Base-by-base conservation (phyloP, 345 rosid species). In the Eucalyptus victrix region DNA sequence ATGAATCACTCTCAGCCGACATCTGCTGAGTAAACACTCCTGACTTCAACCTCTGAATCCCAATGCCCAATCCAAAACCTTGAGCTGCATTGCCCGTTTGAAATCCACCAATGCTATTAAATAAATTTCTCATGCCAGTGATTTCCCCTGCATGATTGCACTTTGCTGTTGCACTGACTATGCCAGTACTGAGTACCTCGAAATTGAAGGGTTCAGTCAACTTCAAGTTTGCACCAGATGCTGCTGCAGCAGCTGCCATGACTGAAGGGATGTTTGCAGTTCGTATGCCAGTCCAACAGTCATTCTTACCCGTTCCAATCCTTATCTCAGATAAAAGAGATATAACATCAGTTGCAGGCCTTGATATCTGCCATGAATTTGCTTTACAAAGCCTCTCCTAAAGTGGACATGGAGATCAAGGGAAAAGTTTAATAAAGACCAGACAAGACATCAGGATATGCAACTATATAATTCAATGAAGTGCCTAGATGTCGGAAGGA, bases 191-290 rank as follows among this genome's bases (percentile, higher is more conserved):
- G 69, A 98, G 99, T 45, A 98, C 99, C 95, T 98, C 99, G 89
- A 98, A 96, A 90, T 97, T 98, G 92, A 97, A 95, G 85, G 96
- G 95, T 90, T 95, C 99, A 17, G 96, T 94, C 90, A 94, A 92
- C 92, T 96, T 96, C 92, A 98, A 90, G 94, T 95, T 96, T 89
- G 97, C 99, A 86, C 99, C 99, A 72, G 99, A 97, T 9, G 99
- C 99, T 88, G 99, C 99, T 86, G 98, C 99, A 88, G 99, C 99
- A 49, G 99, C 99, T 88, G 97, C 97, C 97, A 96, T 95, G 94
- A 97, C 99, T 49, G 99, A 96, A 89, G 99, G 99, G 92, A 98
- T 93, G 92, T 98, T 97, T 89, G 99, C 99, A 80, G 99, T 94
- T 86, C 94, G 93, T 91, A 92, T 94, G 87, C 99, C 99, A 86